Percentiles rank a stretch among this genome's conserved stretches.
These are phyloP conservation scores for Cadophora gregata DNA, from an alignment of 2,329 filamentous ascomycete genomes.

Conservation along the genomic window DNA sequence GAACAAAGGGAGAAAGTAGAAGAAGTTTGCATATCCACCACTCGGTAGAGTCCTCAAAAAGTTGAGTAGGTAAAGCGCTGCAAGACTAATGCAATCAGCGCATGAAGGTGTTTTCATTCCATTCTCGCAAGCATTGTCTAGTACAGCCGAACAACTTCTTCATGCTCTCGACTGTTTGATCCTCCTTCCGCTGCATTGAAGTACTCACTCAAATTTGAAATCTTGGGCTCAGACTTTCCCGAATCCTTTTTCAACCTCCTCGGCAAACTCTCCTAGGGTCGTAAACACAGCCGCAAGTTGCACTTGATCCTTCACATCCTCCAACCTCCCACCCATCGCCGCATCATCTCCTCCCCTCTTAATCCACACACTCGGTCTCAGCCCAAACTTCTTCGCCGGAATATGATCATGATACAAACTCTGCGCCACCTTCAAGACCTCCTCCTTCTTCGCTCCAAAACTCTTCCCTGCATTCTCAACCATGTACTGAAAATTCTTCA, in stretches of 20 bases:
- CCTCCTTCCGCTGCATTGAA: too few species aligned
- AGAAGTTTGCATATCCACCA: too few species aligned
- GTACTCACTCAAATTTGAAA: not conserved
- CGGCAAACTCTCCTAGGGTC: slow-evolving; percentile 29
- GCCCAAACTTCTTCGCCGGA: slow-evolving; percentile 62
- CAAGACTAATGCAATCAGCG: too few species aligned
- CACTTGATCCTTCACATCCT: slow-evolving; percentile 23
- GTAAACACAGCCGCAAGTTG: slow-evolving; percentile 24
- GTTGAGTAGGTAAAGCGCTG: too few species aligned
- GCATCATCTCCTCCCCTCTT: slow-evolving; percentile 46
- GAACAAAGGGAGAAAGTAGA: too few species aligned
- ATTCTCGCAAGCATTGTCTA: too few species aligned
- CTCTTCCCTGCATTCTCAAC: slow-evolving; percentile 56
- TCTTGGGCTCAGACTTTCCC: not conserved
- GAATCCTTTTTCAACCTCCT: slow-evolving; percentile 28
- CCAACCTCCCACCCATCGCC: slow-evolving; percentile 26
- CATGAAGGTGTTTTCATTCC: too few species aligned
- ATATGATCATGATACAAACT: slow-evolving; percentile 74
- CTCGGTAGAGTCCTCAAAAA: too few species aligned
- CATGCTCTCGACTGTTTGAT: too few species aligned
- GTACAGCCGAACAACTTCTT: too few species aligned
- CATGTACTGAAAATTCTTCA: slow-evolving; percentile 70
- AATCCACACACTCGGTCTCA: slow-evolving; percentile 67
- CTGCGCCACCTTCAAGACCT: slow-evolving; percentile 71
- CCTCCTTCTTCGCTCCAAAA: slow-evolving; percentile 60